phyloP scores from a whole-genome alignment of 2,329 filamentous ascomycete genomes.

The Calonectria pauciramosa region DNA sequence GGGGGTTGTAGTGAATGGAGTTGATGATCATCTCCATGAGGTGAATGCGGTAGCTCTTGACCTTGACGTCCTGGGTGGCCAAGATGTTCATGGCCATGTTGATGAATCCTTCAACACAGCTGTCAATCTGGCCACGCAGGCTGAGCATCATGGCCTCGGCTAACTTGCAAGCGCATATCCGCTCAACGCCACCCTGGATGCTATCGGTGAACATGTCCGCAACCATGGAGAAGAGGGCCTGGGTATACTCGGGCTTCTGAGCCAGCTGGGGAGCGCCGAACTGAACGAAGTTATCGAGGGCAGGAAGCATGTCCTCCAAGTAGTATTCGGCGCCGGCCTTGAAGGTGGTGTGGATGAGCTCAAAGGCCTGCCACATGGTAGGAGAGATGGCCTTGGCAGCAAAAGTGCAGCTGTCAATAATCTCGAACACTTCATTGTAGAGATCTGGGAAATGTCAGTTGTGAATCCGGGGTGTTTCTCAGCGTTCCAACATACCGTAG shows the following conservation, averaged over 20 bases:
- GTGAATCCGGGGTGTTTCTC: constrained; percentile 6
- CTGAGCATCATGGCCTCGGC: constrained; percentile 98
- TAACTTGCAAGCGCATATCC: constrained; percentile 97
- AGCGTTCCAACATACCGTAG: constrained; percentile 71
- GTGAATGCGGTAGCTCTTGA: constrained; percentile 95
- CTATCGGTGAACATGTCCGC: constrained; percentile 93
- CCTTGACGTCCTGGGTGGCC: constrained; percentile 80
- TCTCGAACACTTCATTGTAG: constrained; percentile 99
- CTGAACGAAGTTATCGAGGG: constrained; percentile 96
- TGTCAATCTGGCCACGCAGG: constrained; percentile 88
- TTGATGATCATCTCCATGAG: constrained; percentile 99
- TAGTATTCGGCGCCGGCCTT: constrained; percentile 98
- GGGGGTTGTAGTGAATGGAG: constrained; percentile 95
- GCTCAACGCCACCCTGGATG: constrained; percentile 92
- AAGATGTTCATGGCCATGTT: constrained; percentile 89
- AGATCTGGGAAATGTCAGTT: constrained; percentile 71
- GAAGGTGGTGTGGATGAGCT: constrained; percentile 96
- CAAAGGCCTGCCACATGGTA: constrained; percentile 99
- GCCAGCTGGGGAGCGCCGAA: constrained; percentile 87
- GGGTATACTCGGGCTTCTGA: constrained; percentile 87
- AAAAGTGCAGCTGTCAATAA: constrained; percentile 99
- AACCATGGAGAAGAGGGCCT: constrained; percentile 94
- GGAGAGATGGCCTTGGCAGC: constrained; percentile 95
- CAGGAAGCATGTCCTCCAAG: constrained; percentile 98
- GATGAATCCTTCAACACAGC: constrained; percentile 90